These are phyloP conservation scores for Flaveria bidentis DNA, from an alignment of 129 eudicot genomes.

Conservation along the genomic window DNA sequence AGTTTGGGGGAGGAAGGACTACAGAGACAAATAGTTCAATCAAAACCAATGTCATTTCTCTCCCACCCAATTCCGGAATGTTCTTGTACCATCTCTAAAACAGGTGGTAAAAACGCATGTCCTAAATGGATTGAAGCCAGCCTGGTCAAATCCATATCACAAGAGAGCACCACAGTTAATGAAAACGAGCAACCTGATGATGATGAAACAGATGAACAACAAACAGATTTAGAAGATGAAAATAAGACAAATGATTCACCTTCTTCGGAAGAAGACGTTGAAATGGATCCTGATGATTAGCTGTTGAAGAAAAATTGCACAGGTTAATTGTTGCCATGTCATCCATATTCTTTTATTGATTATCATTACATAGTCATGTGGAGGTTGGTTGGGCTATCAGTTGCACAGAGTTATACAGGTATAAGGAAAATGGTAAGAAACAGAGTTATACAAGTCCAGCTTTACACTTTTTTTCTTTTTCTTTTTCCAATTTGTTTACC, in stretches of 20 bases:
- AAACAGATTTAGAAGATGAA: constrained; percentile 43
- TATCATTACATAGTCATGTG: constrained; percentile 18
- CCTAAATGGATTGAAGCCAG: constrained; percentile 65
- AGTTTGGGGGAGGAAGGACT: constrained; percentile 75
- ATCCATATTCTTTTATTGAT: constrained; percentile 39
- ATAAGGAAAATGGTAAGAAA: constrained; percentile 12
- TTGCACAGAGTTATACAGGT: constrained; percentile 39
- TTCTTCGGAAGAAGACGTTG: constrained; percentile 75
- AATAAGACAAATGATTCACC: constrained; percentile 25
- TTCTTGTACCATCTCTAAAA: constrained; percentile 59
- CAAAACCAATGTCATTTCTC: constrained; percentile 64
- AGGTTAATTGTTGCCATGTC: neutral
- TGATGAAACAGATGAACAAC: constrained; percentile 47
- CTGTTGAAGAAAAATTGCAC: constrained; percentile 18
- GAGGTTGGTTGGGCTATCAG: constrained; percentile 19
- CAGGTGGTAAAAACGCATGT: constrained; percentile 55
- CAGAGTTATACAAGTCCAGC: constrained; percentile 5
- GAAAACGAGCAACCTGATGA: constrained; percentile 57
- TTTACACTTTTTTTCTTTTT: constrained; percentile 3
- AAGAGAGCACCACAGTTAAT: constrained; percentile 33
- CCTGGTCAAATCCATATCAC: constrained; percentile 20
- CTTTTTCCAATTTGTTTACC: neutral
- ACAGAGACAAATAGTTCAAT: constrained; percentile 36
- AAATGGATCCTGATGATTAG: constrained; percentile 95
- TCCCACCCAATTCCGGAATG: constrained; percentile 95